Percentiles rank a stretch among this genome's conserved stretches.
These are phyloP conservation scores for Mortierella sp. DNA, from an alignment of 371 early-diverging fungal genomes.

Conservation along the genomic window DNA sequence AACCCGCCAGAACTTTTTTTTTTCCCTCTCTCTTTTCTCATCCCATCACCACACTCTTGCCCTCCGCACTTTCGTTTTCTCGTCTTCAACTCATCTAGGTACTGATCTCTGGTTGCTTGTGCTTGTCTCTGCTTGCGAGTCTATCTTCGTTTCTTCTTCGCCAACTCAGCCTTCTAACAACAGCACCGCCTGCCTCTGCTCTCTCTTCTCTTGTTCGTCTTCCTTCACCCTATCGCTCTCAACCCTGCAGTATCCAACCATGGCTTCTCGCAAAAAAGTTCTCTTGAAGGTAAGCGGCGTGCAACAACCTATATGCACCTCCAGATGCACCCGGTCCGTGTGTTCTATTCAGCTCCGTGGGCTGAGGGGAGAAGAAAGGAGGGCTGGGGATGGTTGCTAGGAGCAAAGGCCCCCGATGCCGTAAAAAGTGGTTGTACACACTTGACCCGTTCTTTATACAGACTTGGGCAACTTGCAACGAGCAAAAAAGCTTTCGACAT, in stretches of 20 bases:
- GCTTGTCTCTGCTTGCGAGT: neutral
- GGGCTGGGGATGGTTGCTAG: too few relatives aligned
- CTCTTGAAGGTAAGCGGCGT: constrained; percentile 43
- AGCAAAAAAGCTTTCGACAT: too few relatives aligned
- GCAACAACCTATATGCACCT: neutral
- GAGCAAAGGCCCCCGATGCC: too few relatives aligned
- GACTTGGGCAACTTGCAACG: too few relatives aligned
- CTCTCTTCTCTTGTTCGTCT: neutral
- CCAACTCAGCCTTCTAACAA: neutral
- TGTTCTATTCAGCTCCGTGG: neutral
- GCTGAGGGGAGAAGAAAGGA: too few relatives aligned
- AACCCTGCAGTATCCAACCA: constrained; percentile 6
- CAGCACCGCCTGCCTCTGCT: neutral
- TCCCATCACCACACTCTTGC: neutral
- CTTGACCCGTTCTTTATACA: too few relatives aligned
- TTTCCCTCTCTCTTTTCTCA: neutral
- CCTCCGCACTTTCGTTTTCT: neutral
- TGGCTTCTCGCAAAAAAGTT: constrained; percentile 68
- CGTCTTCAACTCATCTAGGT: neutral
- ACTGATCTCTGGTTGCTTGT: neutral
- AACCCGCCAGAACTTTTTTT: neutral
- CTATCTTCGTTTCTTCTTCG: neutral
- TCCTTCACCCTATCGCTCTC: constrained; percentile 2
- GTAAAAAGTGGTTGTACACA: too few relatives aligned
- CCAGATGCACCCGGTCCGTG: too few relatives aligned